A percentile compares a stretch with the other conserved stretches of the same genome.
Conservation (phyloP, 805 yeast genomes). For the Lipomyces kockii region DNA sequence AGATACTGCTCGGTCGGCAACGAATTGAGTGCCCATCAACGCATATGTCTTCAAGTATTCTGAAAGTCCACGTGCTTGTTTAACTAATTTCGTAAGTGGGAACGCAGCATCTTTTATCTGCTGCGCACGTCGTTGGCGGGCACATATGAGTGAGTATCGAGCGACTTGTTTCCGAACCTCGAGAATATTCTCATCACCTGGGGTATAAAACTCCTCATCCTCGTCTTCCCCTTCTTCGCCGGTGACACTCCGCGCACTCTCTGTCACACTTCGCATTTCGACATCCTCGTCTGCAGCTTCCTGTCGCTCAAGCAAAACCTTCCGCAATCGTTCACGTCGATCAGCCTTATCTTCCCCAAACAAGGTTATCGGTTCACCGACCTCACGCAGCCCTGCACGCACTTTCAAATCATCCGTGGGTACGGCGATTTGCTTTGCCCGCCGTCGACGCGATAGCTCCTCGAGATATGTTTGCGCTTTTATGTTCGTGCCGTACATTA, state of each 20-base stretch:
- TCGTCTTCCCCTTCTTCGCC: slow-evolving; percentile 52
- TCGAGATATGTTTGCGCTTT: slow-evolving; percentile 32
- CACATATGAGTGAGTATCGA: slow-evolving; percentile 52
- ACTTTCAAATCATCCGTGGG: slow-evolving; percentile 76
- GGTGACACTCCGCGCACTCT: slow-evolving; percentile 33
- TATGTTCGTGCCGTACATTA: slow-evolving; percentile 20
- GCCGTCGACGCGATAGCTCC: slow-evolving; percentile 24
- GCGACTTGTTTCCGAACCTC: slow-evolving; percentile 60
- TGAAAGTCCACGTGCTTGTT: slow-evolving; percentile 53
- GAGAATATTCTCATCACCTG: slow-evolving; percentile 63
- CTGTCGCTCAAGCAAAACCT: slow-evolving; percentile 47
- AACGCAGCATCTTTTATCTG: slow-evolving; percentile 39
- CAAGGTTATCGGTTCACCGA: slow-evolving; percentile 61
- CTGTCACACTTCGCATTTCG: slow-evolving; percentile 30
- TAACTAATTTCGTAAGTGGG: slow-evolving; percentile 52
- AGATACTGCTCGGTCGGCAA: slow-evolving; percentile 72
- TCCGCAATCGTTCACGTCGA: slow-evolving; percentile 63
- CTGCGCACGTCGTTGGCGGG: slow-evolving; percentile 18
- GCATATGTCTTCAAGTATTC: slow-evolving; percentile 47
- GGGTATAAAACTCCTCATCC: slow-evolving; percentile 84
- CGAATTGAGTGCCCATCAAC: slow-evolving; percentile 69
- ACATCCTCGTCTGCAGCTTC: slow-evolving; percentile 35
- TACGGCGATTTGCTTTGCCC: slow-evolving; percentile 43
- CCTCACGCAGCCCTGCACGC: slow-evolving; percentile 50
- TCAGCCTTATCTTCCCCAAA: slow-evolving; percentile 65